These are phyloP conservation scores for Candida loeiensis DNA, from an alignment of 805 yeast genomes.

Conservation along the genomic window DNA sequence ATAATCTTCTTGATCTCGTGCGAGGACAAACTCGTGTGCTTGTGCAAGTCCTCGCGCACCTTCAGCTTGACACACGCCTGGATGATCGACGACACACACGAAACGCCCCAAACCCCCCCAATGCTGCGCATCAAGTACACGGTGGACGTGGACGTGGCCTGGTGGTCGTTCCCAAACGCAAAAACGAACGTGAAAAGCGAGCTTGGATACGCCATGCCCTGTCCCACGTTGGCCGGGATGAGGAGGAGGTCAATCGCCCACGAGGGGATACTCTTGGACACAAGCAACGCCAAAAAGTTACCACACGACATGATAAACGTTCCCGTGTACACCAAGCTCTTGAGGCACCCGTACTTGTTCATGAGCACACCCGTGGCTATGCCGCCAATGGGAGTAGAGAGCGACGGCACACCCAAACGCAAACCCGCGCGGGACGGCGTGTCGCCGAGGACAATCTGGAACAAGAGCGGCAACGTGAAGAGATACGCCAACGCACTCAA, in stretches of 20 bases:
- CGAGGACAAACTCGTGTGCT: conserved; percentile 9
- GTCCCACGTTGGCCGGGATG: conserved; percentile 37
- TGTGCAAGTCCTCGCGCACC: conserved; percentile 15
- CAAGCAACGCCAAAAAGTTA: conserved; percentile 22
- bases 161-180: conserved; percentile 26
- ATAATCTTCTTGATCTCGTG: conserved; percentile 18
- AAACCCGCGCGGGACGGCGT: conserved; percentile 16
- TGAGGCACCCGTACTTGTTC: conserved; percentile 27
- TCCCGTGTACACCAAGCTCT: conserved; percentile 28
- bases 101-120: conserved; percentile 42
- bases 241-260: conserved; percentile 25
- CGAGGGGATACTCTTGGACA: conserved; percentile 15
- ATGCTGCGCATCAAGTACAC: conserved; percentile 36
- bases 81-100: conserved; percentile 17
- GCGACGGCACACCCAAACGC: conserved; percentile 38
- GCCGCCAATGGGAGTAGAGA: conserved; percentile 43
- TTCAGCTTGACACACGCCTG: conserved; percentile 15
- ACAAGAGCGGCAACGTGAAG: conserved; percentile 40
- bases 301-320: conserved; percentile 33
- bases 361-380: conserved; percentile 36
- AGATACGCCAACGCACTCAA: conserved; percentile 38
- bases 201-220: conserved; percentile 36
- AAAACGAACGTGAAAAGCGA: conserved; percentile 35
- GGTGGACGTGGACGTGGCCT: conserved; percentile 40
- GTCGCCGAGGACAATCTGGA: conserved; percentile 41